Evolutionary conservation across 345 rosid species (phyloP).

Genomic region (Syzygium grande): DNA sequence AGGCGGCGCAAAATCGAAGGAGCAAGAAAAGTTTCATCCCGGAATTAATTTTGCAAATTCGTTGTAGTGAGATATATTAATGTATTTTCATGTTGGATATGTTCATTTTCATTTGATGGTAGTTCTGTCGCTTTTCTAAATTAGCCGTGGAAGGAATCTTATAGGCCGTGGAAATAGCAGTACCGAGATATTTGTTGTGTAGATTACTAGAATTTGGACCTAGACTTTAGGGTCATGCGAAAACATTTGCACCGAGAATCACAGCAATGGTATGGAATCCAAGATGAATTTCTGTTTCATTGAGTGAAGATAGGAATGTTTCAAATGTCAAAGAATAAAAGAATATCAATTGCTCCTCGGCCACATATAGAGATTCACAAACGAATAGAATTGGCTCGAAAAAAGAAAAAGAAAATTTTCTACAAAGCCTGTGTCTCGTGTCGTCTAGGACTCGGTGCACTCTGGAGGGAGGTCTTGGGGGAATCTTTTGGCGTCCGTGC

Average conservation of each 20-base stretch:
- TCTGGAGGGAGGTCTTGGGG: constrained; percentile 46
- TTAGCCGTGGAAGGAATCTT: no score
- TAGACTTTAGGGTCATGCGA: no score
- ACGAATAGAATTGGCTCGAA: neutral
- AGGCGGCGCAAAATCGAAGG: no score
- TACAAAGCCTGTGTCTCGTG: neutral
- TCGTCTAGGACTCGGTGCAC: constrained; percentile 18
- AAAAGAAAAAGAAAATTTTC: neutral
- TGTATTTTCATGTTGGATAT: no score
- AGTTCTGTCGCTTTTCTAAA: no score
- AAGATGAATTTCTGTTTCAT: neutral
- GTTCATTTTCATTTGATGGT: no score
- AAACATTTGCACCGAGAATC: neutral
- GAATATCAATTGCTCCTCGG: neutral
- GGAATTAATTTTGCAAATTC: no score
- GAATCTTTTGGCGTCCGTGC: constrained; percentile 39
- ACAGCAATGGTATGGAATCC: neutral
- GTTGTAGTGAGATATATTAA: no score
- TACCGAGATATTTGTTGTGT: no score
- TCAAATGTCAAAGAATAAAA: neutral
- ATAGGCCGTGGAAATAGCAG: no score
- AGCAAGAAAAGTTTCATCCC: no score
- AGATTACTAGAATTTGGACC: no score
- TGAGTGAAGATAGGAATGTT: neutral
- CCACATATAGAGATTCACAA: neutral